These are phyloP conservation scores for Rutstroemia sp. DNA, from an alignment of 2,329 filamentous ascomycete genomes.

Conservation along the genomic window DNA sequence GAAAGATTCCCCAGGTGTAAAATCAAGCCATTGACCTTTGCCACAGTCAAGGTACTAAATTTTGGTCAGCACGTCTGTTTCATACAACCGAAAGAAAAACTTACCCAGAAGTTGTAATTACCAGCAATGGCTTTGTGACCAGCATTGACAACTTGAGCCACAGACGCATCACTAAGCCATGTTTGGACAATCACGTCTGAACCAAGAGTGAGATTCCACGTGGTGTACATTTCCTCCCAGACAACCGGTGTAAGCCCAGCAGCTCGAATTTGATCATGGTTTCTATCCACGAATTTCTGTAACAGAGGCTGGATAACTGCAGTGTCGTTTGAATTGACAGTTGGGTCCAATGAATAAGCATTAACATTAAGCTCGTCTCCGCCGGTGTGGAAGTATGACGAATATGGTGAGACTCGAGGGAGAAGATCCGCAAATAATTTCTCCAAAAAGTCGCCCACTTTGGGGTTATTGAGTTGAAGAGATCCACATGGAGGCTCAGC, in stretches of 20 bases:
- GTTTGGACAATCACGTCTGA: slow-evolving; percentile 69
- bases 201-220: slow-evolving; percentile 70
- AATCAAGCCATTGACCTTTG: slow-evolving; percentile 71
- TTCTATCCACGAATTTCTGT: slow-evolving; percentile 67
- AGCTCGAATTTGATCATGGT: slow-evolving; percentile 56
- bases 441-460: slow-evolving; percentile 64
- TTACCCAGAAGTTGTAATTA: slow-evolving; percentile 70
- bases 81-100: slow-evolving; percentile 19
- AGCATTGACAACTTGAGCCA: slow-evolving; percentile 49
- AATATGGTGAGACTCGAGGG: slow-evolving; percentile 61
- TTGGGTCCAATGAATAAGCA: slow-evolving; percentile 66
- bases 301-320: slow-evolving; percentile 65
- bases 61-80: slow-evolving; percentile 14
- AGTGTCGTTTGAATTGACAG: slow-evolving; percentile 58
- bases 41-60: slow-evolving; percentile 74
- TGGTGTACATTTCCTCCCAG: slow-evolving; percentile 80
- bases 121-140: slow-evolving; percentile 69
- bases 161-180: slow-evolving; percentile 60
- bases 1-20: slow-evolving; percentile 48
- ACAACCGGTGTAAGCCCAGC: slow-evolving; percentile 66
- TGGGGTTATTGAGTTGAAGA: slow-evolving; percentile 67
- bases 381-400: slow-evolving; percentile 75
- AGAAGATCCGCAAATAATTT: slow-evolving; percentile 69
- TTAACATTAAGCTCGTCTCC: slow-evolving; percentile 82
- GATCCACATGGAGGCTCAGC: slow-evolving; percentile 59